Conservation (phyloP, 2,329 filamentous ascomycete species). For the Fusarium cyanostomum region DNA sequence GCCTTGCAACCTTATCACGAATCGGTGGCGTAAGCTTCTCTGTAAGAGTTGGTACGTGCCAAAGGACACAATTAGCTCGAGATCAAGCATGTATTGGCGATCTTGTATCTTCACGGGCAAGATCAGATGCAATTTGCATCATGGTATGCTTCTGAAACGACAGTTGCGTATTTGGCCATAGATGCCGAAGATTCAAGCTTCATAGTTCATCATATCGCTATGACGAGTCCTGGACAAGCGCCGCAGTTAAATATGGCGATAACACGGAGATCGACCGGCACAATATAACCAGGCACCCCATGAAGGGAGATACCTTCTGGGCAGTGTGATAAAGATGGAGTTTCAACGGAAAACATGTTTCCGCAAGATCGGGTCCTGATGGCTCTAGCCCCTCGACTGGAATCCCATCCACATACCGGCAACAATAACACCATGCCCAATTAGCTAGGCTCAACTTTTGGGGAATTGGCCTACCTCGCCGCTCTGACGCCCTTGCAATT, state of each 20-base stretch:
- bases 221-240: not conserved
- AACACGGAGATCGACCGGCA: not conserved
- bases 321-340: not conserved
- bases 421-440: conserved; percentile 5
- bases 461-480: not conserved
- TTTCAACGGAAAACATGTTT: not conserved
- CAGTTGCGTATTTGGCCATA: not conserved
- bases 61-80: not conserved
- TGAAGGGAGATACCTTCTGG: not conserved
- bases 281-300: not conserved
- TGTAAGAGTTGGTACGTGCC: not conserved
- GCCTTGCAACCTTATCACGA: not conserved
- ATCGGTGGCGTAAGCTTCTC: not conserved
- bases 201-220: not conserved
- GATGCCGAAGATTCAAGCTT: not conserved
- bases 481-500: not conserved
- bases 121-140: not conserved
- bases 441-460: not conserved
- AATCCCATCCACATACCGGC: conserved; percentile 20
- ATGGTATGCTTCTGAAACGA: not conserved
- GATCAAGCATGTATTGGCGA: not conserved
- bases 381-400: conserved; percentile 29
- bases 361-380: not conserved
- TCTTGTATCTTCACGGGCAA: not conserved
- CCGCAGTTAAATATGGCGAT: no score